These are phyloP conservation scores for Torulaspora gathmanii DNA, from an alignment of 805 yeast species.

Conservation along the genomic window DNA sequence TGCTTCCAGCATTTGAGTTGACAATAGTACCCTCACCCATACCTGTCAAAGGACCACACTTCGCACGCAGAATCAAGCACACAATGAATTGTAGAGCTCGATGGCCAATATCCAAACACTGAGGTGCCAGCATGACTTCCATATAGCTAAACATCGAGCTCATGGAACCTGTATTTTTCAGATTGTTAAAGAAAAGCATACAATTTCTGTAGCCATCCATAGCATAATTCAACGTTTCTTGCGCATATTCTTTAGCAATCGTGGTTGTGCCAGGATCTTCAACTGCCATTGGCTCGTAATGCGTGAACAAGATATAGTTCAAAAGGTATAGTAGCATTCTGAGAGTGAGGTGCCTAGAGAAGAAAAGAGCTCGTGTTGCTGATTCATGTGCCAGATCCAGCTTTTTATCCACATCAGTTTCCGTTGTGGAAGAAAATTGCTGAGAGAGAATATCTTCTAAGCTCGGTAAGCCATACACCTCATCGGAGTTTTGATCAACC, in stretches of 20 bases:
- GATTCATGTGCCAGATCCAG: slow-evolving; percentile 39
- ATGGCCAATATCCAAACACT: slow-evolving; percentile 49
- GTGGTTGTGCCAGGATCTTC: slow-evolving; percentile 34
- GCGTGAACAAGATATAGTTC: slow-evolving; percentile 46
- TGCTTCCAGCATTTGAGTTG: slow-evolving; percentile 16
- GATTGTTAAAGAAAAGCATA: slow-evolving; percentile 39
- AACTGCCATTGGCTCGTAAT: slow-evolving; percentile 41
- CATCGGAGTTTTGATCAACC: slow-evolving; percentile 31
- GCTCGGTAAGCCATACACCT: slow-evolving; percentile 33
- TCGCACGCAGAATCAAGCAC: slow-evolving; percentile 48
- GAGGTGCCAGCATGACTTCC: slow-evolving; percentile 48
- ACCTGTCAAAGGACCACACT: slow-evolving; percentile 42
- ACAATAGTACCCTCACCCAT: slow-evolving; percentile 31
- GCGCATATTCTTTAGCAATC: slow-evolving; percentile 40
- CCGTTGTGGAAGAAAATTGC: slow-evolving; percentile 12
- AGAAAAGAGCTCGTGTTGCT: slow-evolving; percentile 39
- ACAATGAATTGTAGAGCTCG: slow-evolving; percentile 55
- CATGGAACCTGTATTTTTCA: slow-evolving; percentile 36
- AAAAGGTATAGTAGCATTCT: slow-evolving; percentile 48
- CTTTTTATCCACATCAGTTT: slow-evolving; percentile 29
- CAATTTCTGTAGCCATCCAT: slow-evolving; percentile 43
- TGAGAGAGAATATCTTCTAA: slow-evolving; percentile 28
- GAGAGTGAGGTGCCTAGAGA: slow-evolving; percentile 38
- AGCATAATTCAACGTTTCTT: slow-evolving; percentile 41
- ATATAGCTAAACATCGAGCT: slow-evolving; percentile 35